Evolutionary conservation across 1,284 basidiomycete genomes (phyloP).

Genomic region (Anthracocystis walkeri): DNA sequence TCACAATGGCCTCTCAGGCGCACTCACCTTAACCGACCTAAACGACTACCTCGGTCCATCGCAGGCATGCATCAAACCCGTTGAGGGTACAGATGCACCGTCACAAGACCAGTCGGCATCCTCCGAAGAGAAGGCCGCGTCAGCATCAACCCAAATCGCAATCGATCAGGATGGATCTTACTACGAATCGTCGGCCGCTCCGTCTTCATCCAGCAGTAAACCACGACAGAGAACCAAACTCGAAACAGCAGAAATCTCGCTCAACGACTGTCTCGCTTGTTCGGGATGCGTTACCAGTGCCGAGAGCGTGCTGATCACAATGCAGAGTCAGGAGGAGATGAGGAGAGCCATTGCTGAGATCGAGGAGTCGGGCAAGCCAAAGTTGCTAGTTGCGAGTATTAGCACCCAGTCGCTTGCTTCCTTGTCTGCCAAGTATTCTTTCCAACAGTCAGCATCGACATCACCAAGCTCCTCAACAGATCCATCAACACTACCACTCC

Average conservation of each 20-base stretch:
- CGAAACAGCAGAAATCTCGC: constrained; percentile 82
- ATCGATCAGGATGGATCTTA: constrained; percentile 84
- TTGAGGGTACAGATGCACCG: constrained; percentile 70
- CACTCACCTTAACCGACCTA: constrained; percentile 84
- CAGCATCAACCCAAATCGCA: constrained; percentile 82
- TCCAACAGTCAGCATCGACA: constrained; percentile 15
- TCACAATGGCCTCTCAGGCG: constrained; percentile 85
- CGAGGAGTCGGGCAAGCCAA: constrained; percentile 13
- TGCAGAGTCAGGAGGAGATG: constrained; percentile 94
- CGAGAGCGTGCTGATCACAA: constrained; percentile 95
- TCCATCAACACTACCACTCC: constrained; percentile 70
- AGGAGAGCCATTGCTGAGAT: constrained; percentile 71
- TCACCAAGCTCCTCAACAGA: not conserved
- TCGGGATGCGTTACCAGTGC: constrained; percentile 98
- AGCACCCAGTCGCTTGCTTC: constrained; percentile 93
- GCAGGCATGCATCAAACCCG: constrained; percentile 97
- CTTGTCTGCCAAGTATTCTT: constrained; percentile 70
- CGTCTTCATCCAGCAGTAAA: constrained; percentile 40
- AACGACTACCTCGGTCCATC: constrained; percentile 98
- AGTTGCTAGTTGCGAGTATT: constrained; percentile 61
- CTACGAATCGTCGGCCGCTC: constrained; percentile 74
- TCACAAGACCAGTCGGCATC: constrained; percentile 50
- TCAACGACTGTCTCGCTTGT: constrained; percentile 94
- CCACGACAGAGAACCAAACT: constrained; percentile 64
- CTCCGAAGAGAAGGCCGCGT: constrained; percentile 54